Percentiles rank a stretch among this genome's conserved stretches.
Evolutionary conservation across 2,329 filamentous ascomycete species (phyloP).

Genomic region (Penicillium expansum): DNA sequence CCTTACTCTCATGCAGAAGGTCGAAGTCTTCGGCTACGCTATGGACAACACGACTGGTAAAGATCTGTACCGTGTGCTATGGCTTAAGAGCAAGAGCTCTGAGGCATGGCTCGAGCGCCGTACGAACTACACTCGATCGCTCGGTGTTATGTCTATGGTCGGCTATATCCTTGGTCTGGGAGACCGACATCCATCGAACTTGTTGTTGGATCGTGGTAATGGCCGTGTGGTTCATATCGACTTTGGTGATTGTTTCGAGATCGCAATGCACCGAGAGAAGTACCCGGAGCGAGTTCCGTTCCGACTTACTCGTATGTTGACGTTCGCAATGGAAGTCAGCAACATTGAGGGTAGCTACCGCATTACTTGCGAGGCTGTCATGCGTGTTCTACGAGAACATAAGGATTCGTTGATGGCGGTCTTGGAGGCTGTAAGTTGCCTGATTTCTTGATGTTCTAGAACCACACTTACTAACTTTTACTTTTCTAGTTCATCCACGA

Average conservation of each 20-base stretch:
- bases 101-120: conserved; percentile 96
- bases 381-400: conserved; percentile 93
- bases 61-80: conserved; percentile 94
- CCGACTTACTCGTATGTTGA: conserved; percentile 96
- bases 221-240: conserved; percentile 99
- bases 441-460: not conserved
- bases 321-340: conserved; percentile 99
- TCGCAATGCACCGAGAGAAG: conserved; percentile 99
- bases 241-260: conserved; percentile 98
- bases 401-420: conserved; percentile 99
- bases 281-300: conserved; percentile 97
- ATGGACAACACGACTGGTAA: conserved; percentile 99
- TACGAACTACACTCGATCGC: conserved; percentile 96
- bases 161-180: conserved; percentile 96
- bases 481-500: conserved; percentile 86
- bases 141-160: conserved; percentile 99
- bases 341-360: conserved; percentile 99
- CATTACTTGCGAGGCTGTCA: conserved; percentile 97
- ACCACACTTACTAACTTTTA: conserved; percentile 20
- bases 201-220: conserved; percentile 94
- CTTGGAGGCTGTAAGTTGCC: conserved; percentile 76
- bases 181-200: conserved; percentile 93
- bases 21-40: conserved; percentile 98
- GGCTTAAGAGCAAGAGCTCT: conserved; percentile 98
- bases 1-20: conserved; percentile 98